Percentiles rank a stretch among this genome's conserved stretches.
These are phyloP conservation scores for Metarhizium brunneum DNA, from an alignment of 2,329 filamentous ascomycete genomes.

Conservation along the genomic window DNA sequence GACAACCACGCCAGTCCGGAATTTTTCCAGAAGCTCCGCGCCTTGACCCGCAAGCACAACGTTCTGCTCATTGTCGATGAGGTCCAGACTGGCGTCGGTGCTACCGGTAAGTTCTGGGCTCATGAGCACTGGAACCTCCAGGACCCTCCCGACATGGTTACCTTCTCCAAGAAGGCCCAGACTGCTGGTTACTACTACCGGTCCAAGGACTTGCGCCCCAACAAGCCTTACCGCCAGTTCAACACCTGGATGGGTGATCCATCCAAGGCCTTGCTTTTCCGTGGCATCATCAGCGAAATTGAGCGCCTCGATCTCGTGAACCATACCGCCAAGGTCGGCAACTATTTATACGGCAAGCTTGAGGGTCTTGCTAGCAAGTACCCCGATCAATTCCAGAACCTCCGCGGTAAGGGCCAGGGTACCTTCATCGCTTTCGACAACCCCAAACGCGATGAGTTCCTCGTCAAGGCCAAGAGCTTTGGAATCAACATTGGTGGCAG, in stretches of 20 bases:
- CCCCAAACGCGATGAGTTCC: slow-evolving; percentile 68
- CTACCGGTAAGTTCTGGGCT: slow-evolving; percentile 92
- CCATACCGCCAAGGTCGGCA: slow-evolving; percentile 67
- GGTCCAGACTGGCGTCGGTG: slow-evolving; percentile 87
- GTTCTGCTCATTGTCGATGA: slow-evolving; percentile 88
- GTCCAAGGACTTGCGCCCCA: slow-evolving; percentile 69
- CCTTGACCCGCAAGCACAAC: slow-evolving; percentile 65
- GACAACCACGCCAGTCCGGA: slow-evolving; percentile 85
- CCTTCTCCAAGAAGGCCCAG: slow-evolving; percentile 92
- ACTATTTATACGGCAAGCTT: slow-evolving; percentile 67
- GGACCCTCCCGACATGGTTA: slow-evolving; percentile 82
- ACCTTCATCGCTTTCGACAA: slow-evolving; percentile 92
- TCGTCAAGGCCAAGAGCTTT: slow-evolving; percentile 66
- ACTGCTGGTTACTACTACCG: slow-evolving; percentile 89
- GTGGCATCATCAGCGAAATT: slow-evolving; percentile 76
- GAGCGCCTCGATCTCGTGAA: slow-evolving; percentile 67
- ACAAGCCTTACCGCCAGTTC: slow-evolving; percentile 93
- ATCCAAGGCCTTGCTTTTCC: slow-evolving; percentile 74
- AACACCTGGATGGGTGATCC: slow-evolving; percentile 98
- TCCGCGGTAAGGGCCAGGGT: slow-evolving; percentile 78
- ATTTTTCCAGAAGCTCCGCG: slow-evolving; percentile 80
- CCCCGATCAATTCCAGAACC: slow-evolving; percentile 69
- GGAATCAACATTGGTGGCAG: slow-evolving; percentile 85
- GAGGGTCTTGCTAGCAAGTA: slow-evolving; percentile 59
- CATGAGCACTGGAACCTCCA: slow-evolving; percentile 87